phyloP scores from a whole-genome alignment of 495 filamentous ascomycete genomes.

The Daldinia vernicosa region DNA sequence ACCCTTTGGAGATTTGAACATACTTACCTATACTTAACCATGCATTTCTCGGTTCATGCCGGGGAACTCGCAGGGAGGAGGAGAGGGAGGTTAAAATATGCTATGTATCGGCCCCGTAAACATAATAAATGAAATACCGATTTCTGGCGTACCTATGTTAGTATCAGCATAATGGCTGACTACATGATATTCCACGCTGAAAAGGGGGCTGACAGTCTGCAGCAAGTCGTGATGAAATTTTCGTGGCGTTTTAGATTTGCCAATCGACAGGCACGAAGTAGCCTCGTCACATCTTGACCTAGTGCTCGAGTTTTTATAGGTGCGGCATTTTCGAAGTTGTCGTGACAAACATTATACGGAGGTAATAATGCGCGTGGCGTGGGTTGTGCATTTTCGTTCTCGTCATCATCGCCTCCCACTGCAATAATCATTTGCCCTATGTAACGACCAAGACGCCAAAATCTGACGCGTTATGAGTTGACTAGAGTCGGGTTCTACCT shows the following conservation, averaged over 20 bases:
- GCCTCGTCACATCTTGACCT: slow-evolving; percentile 24
- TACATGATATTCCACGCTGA: slow-evolving; percentile 19
- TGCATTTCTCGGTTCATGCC: slow-evolving; percentile 34
- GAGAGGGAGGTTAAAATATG: neutral
- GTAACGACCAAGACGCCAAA: slow-evolving; percentile 26
- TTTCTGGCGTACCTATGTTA: neutral
- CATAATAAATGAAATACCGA: neutral
- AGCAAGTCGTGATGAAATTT: slow-evolving; percentile 3
- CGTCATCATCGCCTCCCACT: slow-evolving; percentile 20
- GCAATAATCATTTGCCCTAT: slow-evolving; percentile 3
- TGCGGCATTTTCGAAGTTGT: slow-evolving; percentile 19
- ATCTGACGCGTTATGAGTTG: slow-evolving; percentile 30
- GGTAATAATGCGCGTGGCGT: slow-evolving; percentile 1
- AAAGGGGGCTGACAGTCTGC: slow-evolving; percentile 39
- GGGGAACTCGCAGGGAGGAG: too few species aligned
- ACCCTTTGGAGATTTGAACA: slow-evolving; percentile 10
- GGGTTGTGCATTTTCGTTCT: neutral
- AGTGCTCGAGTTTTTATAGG: slow-evolving; percentile 11
- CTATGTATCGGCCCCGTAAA: too few species aligned
- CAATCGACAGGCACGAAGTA: slow-evolving; percentile 18
- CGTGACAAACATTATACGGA: slow-evolving; percentile 3
- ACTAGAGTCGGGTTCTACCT: neutral
- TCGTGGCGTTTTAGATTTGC: slow-evolving; percentile 18
- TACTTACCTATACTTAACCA: slow-evolving; percentile 6
- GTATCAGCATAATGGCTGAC: slow-evolving; percentile 24